Evolutionary conservation across 1,284 basidiomycete species (phyloP), one percentile per base, ranked within the genome.

Genomic region (Malassezia caprae): DNA sequence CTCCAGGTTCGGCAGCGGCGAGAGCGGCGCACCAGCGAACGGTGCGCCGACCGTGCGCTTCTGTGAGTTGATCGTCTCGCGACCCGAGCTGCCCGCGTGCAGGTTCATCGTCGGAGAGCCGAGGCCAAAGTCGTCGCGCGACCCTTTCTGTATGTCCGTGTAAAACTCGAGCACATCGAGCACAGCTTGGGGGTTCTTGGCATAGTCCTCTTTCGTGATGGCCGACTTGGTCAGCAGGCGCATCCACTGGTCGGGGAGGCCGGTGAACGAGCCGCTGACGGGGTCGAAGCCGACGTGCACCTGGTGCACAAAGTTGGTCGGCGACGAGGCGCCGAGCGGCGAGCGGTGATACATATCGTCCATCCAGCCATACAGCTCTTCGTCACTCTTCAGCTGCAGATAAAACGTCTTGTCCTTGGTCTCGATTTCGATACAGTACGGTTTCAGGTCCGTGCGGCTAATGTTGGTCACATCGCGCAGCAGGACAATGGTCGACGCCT

Each of bases 251-350:
- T 96, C 90, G 2, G 93, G 93, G 69, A 98, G 82, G 51, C 93
- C 93, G 6, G 90, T 96, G 76, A 96, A 96, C 7, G 85, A 89
- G 13, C 93, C 91, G 34, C 86, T 87, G 43, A 89, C 80, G 0
- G 90, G 88, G 76, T 98, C 93, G 68, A 94, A 96, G 6, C 91
- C 91, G 58, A 98, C 93, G 76, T 98, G 93, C 2, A 96, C 90
- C 75, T 94, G 89, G 78, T 96, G 93, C 0, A 94, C 89, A 73
- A 96, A 96, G 77, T 98, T 91, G 15, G 90, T 96, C 0, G 93
- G 93, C 63, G 86, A 86, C 69, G 86, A 86, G 21, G 93, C 88
- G 34, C 90, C 90, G 44, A 93, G 79, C 0, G 91, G 90, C 64
- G 87, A 89, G 50, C 90, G 82, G 7, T 83, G 84, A 76, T 96